A percentile compares a stretch with the other conserved stretches of the same genome.
Conservation (phyloP, 176 grass and related monocot species). For the Bromus sterilis region DNA sequence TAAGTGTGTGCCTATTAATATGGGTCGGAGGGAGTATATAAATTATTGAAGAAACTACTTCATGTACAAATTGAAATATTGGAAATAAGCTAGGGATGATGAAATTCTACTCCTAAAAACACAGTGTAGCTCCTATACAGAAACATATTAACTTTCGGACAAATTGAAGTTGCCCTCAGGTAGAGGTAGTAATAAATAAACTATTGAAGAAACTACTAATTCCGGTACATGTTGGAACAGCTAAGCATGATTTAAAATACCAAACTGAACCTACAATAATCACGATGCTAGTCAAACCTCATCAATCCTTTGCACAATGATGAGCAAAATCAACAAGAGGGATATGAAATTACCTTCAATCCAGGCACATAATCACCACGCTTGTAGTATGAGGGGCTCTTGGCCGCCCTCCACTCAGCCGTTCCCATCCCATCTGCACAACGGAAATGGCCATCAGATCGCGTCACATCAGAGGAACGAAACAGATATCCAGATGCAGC, state of each 20-base stretch:
- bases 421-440: constrained; percentile 91
- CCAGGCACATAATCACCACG: constrained; percentile 96
- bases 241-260: not conserved
- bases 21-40: too few species aligned
- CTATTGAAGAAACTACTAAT: not conserved
- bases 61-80: too few species aligned
- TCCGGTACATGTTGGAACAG: not conserved
- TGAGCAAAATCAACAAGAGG: not conserved
- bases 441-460: not conserved
- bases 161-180: not conserved
- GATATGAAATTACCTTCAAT: constrained; percentile 54
- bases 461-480: not conserved
- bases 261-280: not conserved
- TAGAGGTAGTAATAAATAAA: not conserved
- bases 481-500: not conserved
- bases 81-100: not conserved
- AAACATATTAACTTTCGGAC: not conserved
- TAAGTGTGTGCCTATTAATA: too few species aligned
- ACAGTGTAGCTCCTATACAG: not conserved
- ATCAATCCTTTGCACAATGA: not conserved
- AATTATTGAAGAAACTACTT: too few species aligned
- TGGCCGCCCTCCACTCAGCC: constrained; percentile 81
- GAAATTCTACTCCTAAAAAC: not conserved
- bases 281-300: not conserved
- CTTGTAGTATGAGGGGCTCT: constrained; percentile 93